Evolutionary conservation across 768 basidiomycete species (phyloP), one percentile per base, ranked within the genome.

Genomic region (Psilocybe cyanescens): DNA sequence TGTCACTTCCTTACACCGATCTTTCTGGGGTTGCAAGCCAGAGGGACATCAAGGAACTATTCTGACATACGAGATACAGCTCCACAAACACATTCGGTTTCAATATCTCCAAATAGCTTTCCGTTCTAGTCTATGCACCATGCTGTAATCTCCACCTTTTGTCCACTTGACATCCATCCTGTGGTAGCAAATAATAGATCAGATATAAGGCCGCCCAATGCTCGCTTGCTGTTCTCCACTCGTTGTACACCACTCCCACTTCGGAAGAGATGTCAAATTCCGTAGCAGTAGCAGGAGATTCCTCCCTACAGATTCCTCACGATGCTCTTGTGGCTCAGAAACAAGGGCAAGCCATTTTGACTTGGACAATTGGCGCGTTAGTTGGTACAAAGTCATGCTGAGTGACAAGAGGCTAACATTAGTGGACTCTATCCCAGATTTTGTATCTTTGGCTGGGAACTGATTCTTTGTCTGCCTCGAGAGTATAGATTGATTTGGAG

Each of bases 371-470:
- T 41, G 71, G 71, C 64, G 68, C 69, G 71, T 72, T 55, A 46
- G 61, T 68, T 39, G n/a, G 5, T 14, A 44, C 6, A 12, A n/a
- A 12, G 11, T 30, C 5, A 51, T 51, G 14, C 49, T 30, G 58
- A 44, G 14, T 24, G 24, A 24, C 1, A 24, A 24, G 24, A 24
- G 24, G 24, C 24, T 24, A 24, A 24, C 24, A 24, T 24, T 1
- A 24, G 24, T 24, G 24, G 24, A 24, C 24, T 24, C 24, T 8
- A 44, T 44, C 29, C 19, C 24, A 72, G 71, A 55, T 72, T 71
- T 55, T 72, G 69, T 30, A 70, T 72, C 6, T 72, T 68, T 61
- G 71, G 71, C 4, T 71, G 70, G 70, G 67, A 72, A 31, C 68
- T 64, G 55, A 59, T 71, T 29, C 62, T 71, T 47, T 69, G 67